These are phyloP conservation scores for Pseudogymnoascus sp. DNA, from an alignment of 2,329 filamentous ascomycete genomes.

Conservation along the genomic window DNA sequence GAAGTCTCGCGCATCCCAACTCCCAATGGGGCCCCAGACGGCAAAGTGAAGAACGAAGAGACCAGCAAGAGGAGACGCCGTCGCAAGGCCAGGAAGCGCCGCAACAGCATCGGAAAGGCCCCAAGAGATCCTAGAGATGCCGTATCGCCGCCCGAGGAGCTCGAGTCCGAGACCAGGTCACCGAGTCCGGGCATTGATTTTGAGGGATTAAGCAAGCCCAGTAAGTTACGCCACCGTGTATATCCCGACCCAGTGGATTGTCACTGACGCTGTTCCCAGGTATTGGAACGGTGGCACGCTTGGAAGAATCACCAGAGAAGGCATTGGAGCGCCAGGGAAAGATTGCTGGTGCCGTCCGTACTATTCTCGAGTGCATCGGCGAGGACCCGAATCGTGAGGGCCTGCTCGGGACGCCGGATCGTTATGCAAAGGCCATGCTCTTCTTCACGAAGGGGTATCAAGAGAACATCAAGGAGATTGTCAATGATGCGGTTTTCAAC, in stretches of 20 bases:
- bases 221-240: slow-evolving; percentile 30
- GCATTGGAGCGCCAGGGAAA: slow-evolving; percentile 46
- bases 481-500: slow-evolving; percentile 90
- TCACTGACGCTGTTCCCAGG: slow-evolving; percentile 34
- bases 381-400: slow-evolving; percentile 61
- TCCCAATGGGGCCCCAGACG: slow-evolving; percentile 8
- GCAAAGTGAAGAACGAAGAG: slow-evolving; percentile 16
- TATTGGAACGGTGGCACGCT: slow-evolving; percentile 55
- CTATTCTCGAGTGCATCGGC: slow-evolving; percentile 60
- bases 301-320: slow-evolving; percentile 48
- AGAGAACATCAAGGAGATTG: slow-evolving; percentile 82
- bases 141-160: slow-evolving; percentile 22
- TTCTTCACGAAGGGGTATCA: slow-evolving; percentile 97
- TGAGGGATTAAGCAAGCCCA: slow-evolving; percentile 53
- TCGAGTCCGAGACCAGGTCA: slow-evolving; percentile 33
- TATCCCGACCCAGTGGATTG: background rate
- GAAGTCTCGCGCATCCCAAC: slow-evolving; percentile 15
- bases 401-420: slow-evolving; percentile 61
- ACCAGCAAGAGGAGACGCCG: slow-evolving; percentile 19
- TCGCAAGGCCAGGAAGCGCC: slow-evolving; percentile 33
- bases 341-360: slow-evolving; percentile 55
- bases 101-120: slow-evolving; percentile 51
- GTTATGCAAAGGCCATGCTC: slow-evolving; percentile 92
- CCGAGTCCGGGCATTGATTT: slow-evolving; percentile 53
- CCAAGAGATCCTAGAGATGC: slow-evolving; percentile 54